Base-by-base conservation (phyloP, 345 rosid genomes). In the Anastatica hierochuntica region DNA sequence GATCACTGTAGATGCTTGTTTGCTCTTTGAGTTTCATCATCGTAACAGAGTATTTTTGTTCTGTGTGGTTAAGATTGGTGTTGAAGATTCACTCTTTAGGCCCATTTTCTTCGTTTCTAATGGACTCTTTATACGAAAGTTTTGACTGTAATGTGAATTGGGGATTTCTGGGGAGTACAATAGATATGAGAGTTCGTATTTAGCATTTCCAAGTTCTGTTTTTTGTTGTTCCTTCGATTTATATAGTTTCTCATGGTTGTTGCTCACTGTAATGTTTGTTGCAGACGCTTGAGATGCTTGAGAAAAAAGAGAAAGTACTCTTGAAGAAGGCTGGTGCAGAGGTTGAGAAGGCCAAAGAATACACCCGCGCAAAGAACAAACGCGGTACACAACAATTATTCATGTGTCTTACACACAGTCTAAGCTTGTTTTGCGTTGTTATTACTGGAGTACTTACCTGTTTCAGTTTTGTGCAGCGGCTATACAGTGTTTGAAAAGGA, bases 401-500 rank as follows among this genome's bases (percentile, higher is more conserved):
- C n/a, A n/a, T n/a, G n/a, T n/a, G n/a, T n/a, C n/a, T n/a, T n/a
- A n/a, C n/a, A n/a, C n/a, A n/a, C n/a, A n/a, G n/a, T n/a, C n/a
- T n/a, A 7, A 8, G 26, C 39, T 18, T 6, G 2, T 0, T 9
- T 29, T 54, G 41, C 5, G 14, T 55, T 1, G 4, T 20, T n/a
- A n/a, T n/a, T n/a, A n/a, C n/a, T n/a, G n/a, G n/a, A n/a, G n/a
- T n/a, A n/a, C n/a, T n/a, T n/a, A n/a, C n/a, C n/a, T 57, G n/a
- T 29, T 54, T 58, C n/a, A 23, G n/a, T n/a, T n/a, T 64, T 17
- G 17, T 82, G 70, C 84, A 92, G 95, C 80, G 30, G 95, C 98
- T 46, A 78, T 84, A 74, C 95, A 74, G 49, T 88, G 90, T 62
- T 72, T 90, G 76, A 92, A 92, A 80, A 88, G 90, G 71, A 90